Conservation (phyloP, 306 rosid genomes). For the Casuarina glauca region DNA sequence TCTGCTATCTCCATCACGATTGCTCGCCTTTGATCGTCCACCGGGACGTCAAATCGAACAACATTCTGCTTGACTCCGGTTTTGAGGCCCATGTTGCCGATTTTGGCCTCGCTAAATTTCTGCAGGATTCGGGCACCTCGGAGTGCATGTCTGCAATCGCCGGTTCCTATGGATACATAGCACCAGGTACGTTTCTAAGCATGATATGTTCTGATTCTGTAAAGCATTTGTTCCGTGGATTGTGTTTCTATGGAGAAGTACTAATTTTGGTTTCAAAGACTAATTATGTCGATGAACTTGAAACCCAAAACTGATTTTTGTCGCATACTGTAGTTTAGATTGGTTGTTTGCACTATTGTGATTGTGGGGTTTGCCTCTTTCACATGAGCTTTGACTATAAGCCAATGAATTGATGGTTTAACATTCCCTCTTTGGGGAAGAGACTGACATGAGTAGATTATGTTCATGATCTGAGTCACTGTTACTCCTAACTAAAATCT, state of each 20-base stretch:
- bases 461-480: not conserved
- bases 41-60: constrained; percentile 92
- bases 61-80: constrained; percentile 81
- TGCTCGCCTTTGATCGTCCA: constrained; percentile 94
- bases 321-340: constrained; percentile 24
- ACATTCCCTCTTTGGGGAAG: not conserved
- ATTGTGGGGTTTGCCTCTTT: constrained; percentile 23
- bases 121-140: constrained; percentile 96
- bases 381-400: constrained; percentile 29
- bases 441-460: not conserved
- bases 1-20: constrained; percentile 94
- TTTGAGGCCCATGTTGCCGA: constrained; percentile 98
- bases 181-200: constrained; percentile 68
- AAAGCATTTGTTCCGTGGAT: constrained; percentile 10
- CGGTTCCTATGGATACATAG: constrained; percentile 97
- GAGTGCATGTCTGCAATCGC: constrained; percentile 99
- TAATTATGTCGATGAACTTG: constrained; percentile 18
- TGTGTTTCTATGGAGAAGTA: constrained; percentile 16
- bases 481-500: too few species aligned
- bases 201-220: constrained; percentile 12
- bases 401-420: not conserved
- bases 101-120: constrained; percentile 97
- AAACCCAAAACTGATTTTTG: constrained; percentile 32
- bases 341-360: constrained; percentile 26
- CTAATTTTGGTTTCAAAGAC: constrained; percentile 17